A percentile compares a stretch with the other conserved stretches of the same genome.
Conservation (phyloP, 2,329 filamentous ascomycete species). For the Sclerotinia borealis region DNA sequence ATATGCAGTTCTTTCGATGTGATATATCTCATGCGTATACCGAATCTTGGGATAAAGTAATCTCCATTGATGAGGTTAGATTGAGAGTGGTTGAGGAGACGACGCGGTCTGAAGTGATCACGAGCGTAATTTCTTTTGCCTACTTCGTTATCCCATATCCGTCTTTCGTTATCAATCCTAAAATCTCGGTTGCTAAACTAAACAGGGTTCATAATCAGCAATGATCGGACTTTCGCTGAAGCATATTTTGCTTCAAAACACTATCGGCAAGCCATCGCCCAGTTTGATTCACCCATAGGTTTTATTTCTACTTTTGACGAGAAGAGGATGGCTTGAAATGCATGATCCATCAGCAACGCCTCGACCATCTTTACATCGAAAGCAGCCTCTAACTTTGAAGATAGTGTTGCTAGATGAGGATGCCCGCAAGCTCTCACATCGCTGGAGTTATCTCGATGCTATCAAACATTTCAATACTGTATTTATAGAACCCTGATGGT, state of each 20-base stretch:
- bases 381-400: constrained; percentile 67
- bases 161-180: constrained; percentile 10
- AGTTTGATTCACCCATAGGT: constrained; percentile 47
- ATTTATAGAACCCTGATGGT: constrained; percentile 40
- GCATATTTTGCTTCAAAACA: constrained; percentile 38
- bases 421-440: constrained; percentile 60
- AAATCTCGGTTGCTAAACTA: background rate
- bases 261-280: constrained; percentile 45
- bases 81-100: constrained; percentile 43
- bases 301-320: constrained; percentile 47
- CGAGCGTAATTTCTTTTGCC: constrained; percentile 34
- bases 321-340: constrained; percentile 37
- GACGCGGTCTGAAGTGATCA: no score
- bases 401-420: constrained; percentile 58
- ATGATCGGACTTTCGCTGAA: constrained; percentile 21
- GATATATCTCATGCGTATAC: constrained; percentile 48
- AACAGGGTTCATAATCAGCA: constrained; percentile 10
- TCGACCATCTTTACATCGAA: constrained; percentile 55
- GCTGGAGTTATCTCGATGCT: constrained; percentile 63
- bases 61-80: constrained; percentile 36
- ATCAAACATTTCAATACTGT: constrained; percentile 38
- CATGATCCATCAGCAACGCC: constrained; percentile 40
- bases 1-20: constrained; percentile 37
- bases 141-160: background rate
- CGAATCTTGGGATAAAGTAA: constrained; percentile 48